Evolutionary conservation across 225 moss, liverwort and hornwort genomes (phyloP), one percentile per base, ranked within the genome.

Genomic region (Marchantia paleacea): DNA sequence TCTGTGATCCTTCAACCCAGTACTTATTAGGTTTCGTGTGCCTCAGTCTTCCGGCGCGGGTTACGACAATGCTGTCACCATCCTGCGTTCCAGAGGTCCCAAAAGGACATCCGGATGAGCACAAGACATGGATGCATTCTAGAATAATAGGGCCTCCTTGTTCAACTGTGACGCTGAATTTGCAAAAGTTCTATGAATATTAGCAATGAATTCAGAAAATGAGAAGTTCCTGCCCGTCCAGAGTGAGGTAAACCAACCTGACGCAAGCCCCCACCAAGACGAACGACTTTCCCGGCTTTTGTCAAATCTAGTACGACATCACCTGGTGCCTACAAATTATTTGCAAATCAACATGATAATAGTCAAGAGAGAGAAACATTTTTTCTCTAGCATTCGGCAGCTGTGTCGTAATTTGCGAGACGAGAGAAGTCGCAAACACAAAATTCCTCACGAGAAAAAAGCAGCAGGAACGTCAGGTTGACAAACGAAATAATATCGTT

Each of bases 1-100:
- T 95, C 57, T 95, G 97, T 57, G 95, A 95, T 76, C 97, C 93
- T 82, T 99, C 95, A 70, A 99, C 90, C 92, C 92, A 92, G 73
- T 95, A 99, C 71, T 95, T 95, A 80, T 93, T 93, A 18, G 87
- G 83, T 82, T 91, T 93, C 24, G 87, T 87, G 73, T 87, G 84
- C 74, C 87, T 87, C 55, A 99, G 86, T 73, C 89, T 92, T 26
- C 97, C 97, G 25, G 82, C 88, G 77, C 91, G 91, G 3, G 90
- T 92, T 57, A 89, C 87, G 80, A 90, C 86, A 78, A 99, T 84
- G 66, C 80, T 83, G 60, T 92, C 91, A 39, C 95, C 95, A 74
- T 95, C 97, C 95, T 96, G 79, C 74, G 70, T 53, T 76, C 61
- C 69, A n/a, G 16, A 75, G 58, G 7, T 52, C 19, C 7, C 52